Percentiles rank a stretch among this genome's conserved stretches.
Evolutionary conservation across 2,329 filamentous ascomycete species (phyloP).

Genomic region (Colletotrichum graminicola): DNA sequence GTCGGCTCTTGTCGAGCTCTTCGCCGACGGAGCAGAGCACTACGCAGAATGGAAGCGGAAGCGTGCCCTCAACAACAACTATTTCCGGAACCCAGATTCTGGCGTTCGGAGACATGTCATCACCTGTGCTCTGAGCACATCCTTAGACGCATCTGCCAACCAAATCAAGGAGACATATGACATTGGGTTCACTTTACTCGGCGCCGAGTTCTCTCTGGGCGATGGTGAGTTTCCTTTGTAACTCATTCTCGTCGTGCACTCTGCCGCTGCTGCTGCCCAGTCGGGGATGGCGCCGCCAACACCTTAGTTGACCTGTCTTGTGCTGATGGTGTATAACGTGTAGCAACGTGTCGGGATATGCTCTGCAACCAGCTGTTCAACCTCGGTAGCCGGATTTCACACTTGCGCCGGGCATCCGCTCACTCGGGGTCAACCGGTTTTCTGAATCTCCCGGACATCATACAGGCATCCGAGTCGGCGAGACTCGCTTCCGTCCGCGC

Average conservation of each 20-base stretch:
- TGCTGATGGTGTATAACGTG: slow-evolving; percentile 4
- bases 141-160: slow-evolving; percentile 49
- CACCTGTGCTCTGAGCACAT: slow-evolving; percentile 52
- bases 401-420: slow-evolving; percentile 45
- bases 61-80: slow-evolving; percentile 51
- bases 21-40: slow-evolving; percentile 41
- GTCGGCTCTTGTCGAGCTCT: slow-evolving; percentile 41
- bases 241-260: neutral
- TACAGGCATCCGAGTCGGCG: slow-evolving; percentile 52
- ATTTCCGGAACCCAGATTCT: slow-evolving; percentile 43
- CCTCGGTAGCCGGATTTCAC: slow-evolving; percentile 45
- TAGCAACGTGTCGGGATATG: slow-evolving; percentile 46
- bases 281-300: too few relatives aligned
- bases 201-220: slow-evolving; percentile 51
- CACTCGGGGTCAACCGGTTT: slow-evolving; percentile 39
- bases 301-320: slow-evolving; percentile 42
- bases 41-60: slow-evolving; percentile 53
- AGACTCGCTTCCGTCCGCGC: slow-evolving; percentile 50
- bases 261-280: neutral
- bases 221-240: slow-evolving; percentile 48
- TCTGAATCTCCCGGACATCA: slow-evolving; percentile 51
- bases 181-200: slow-evolving; percentile 51
- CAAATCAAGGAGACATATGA: slow-evolving; percentile 51
- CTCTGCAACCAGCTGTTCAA: slow-evolving; percentile 49
- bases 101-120: slow-evolving; percentile 35